phyloP scores from a whole-genome alignment of 345 rosid species.

The Clarkia xantiana region DNA sequence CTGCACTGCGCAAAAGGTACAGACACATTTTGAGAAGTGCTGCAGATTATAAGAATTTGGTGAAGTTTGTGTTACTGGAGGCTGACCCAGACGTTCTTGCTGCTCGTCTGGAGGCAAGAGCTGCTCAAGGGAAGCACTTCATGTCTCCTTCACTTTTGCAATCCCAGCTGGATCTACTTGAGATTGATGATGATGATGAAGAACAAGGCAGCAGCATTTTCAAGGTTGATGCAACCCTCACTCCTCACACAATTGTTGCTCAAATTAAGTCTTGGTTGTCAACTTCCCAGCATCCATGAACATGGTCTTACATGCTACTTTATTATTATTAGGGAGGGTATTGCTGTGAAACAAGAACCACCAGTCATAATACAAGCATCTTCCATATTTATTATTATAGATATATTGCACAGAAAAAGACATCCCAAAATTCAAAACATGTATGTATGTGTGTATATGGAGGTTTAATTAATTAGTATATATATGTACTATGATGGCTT shows the following conservation, averaged over 20 bases:
- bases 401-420: too few relatives aligned
- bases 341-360: too few relatives aligned
- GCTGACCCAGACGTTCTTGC: slow-evolving; percentile 38
- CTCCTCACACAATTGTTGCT: slow-evolving; percentile 29
- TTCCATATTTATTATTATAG: too few relatives aligned
- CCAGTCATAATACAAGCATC: too few relatives aligned
- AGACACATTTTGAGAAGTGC: slow-evolving; percentile 65
- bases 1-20: slow-evolving; percentile 49
- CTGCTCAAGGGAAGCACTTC: slow-evolving; percentile 56
- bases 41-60: slow-evolving; percentile 1
- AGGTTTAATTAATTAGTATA: too few relatives aligned
- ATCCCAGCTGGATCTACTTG: slow-evolving; percentile 66
- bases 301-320: too few relatives aligned
- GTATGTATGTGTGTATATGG: too few relatives aligned
- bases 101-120: slow-evolving; percentile 41
- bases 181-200: slow-evolving; percentile 19
- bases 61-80: slow-evolving; percentile 51
- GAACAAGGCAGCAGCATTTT: slow-evolving; percentile 35
- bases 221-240: slow-evolving; percentile 39
- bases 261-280: too few relatives aligned
- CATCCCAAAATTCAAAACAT: too few relatives aligned
- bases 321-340: too few relatives aligned
- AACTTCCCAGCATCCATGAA: too few relatives aligned
- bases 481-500: too few relatives aligned
- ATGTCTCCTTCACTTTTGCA: slow-evolving; percentile 67